Conservation (phyloP, 2,329 filamentous ascomycete genomes). For the Penicillium concentricum region DNA sequence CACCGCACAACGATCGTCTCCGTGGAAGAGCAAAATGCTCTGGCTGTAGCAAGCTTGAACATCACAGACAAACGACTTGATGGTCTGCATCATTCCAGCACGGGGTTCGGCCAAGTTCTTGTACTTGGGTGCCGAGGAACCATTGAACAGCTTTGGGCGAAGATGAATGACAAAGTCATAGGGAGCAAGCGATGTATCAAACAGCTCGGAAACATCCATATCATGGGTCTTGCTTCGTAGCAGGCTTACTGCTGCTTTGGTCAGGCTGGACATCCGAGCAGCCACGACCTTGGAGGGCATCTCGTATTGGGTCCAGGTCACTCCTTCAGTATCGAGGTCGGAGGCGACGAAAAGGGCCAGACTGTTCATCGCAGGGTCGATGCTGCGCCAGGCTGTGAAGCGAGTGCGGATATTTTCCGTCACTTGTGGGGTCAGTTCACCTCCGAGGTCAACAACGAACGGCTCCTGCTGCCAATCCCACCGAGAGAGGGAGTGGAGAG, state of each 20-base stretch:
- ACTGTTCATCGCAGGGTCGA: constrained; percentile 85
- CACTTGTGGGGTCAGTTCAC: constrained; percentile 60
- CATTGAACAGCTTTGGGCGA: constrained; percentile 51
- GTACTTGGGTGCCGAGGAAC: constrained; percentile 51
- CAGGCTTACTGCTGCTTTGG: constrained; percentile 69
- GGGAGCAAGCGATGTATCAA: constrained; percentile 69
- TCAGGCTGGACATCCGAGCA: constrained; percentile 76
- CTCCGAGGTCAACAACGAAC: constrained; percentile 72
- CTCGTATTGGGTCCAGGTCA: constrained; percentile 71
- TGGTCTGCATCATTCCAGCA: constrained; percentile 59
- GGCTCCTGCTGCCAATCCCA: constrained; percentile 93
- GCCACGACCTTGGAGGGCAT: constrained; percentile 79
- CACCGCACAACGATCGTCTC: constrained; percentile 56
- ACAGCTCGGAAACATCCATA: constrained; percentile 62
- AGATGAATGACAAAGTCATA: constrained; percentile 86
- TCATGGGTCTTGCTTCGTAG: constrained; percentile 54
- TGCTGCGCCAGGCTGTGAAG: constrained; percentile 79
- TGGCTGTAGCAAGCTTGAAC: constrained; percentile 66
- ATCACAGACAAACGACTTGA: constrained; percentile 64
- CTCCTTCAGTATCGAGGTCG: constrained; percentile 72
- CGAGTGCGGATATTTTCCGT: constrained; percentile 65
- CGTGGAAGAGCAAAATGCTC: constrained; percentile 76
- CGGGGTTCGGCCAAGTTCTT: constrained; percentile 71
- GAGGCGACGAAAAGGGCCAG: constrained; percentile 79
- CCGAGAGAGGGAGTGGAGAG: constrained; percentile 72